These are phyloP conservation scores for Geotrichum aggregatum DNA, from an alignment of 1,139 yeast genomes.

Conservation along the genomic window DNA sequence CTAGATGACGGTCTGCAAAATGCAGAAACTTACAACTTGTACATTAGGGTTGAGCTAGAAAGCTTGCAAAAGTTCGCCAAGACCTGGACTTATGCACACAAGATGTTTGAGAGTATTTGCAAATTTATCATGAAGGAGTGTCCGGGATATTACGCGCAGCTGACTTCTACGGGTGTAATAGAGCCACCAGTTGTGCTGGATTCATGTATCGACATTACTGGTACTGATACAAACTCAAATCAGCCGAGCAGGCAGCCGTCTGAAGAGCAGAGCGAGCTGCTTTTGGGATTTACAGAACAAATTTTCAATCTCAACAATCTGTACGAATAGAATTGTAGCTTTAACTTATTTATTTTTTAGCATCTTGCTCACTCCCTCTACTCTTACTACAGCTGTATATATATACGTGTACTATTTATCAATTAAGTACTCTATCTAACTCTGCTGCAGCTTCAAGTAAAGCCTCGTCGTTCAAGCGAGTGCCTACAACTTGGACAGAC, in stretches of 20 bases:
- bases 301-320: conserved; percentile 16
- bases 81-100: conserved; percentile 17
- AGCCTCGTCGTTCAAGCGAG: conserved; percentile 16
- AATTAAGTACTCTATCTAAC: conserved; percentile 12
- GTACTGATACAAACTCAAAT: too few relatives aligned
- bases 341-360: neutral
- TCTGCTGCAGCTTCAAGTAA: conserved; percentile 12
- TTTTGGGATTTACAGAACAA: conserved; percentile 17
- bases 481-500: conserved; percentile 19
- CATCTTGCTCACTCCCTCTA: neutral
- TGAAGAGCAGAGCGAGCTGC: conserved; percentile 1
- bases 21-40: too few relatives aligned
- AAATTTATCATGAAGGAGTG: conserved; percentile 18
- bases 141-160: conserved; percentile 18
- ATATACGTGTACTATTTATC: neutral
- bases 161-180: conserved; percentile 10
- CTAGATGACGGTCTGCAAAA: too few relatives aligned
- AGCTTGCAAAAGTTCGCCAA: conserved; percentile 11
- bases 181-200: conserved; percentile 3
- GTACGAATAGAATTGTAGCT: neutral
- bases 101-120: conserved; percentile 16
- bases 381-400: neutral
- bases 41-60: conserved; percentile 11
- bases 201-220: conserved; percentile 14
- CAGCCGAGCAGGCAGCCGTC: too few relatives aligned